Percentiles rank a stretch among this genome's conserved stretches.
These are phyloP conservation scores for Hamigera avellanea DNA, from an alignment of 495 filamentous ascomycete species.

Conservation along the genomic window DNA sequence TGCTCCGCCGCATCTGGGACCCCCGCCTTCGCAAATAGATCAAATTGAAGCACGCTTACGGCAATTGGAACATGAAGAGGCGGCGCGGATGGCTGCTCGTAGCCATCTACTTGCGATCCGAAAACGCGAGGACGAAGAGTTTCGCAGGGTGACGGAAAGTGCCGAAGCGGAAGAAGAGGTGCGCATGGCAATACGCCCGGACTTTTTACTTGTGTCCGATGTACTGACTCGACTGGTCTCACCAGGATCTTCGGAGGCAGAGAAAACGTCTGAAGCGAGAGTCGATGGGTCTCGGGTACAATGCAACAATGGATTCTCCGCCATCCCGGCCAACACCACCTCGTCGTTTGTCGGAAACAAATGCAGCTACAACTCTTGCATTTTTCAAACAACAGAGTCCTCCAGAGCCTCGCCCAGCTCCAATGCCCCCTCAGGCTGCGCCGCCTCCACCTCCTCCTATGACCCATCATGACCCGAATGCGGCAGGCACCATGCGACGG, in stretches of 20 bases:
- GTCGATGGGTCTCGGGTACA: constrained; percentile 33
- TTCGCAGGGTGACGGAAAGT: constrained; percentile 34
- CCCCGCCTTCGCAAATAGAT: constrained; percentile 23
- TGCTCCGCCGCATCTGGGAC: constrained; percentile 14
- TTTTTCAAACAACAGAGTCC: constrained; percentile 40
- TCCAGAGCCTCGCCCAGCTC: constrained; percentile 27
- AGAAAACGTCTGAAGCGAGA: constrained; percentile 35
- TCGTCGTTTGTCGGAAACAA: constrained; percentile 36
- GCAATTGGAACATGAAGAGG: constrained; percentile 38
- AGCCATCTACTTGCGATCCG: constrained; percentile 31
- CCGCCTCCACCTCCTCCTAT: constrained; percentile 15
- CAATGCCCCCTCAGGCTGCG: constrained; percentile 4
- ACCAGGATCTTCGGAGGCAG: constrained; percentile 34
- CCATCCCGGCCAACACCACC: constrained; percentile 31
- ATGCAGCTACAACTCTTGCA: constrained; percentile 38
- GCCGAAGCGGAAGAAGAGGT: constrained; percentile 39
- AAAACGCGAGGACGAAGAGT: constrained; percentile 38
- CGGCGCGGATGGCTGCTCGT: constrained; percentile 30
- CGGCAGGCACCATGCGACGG: constrained; percentile 24
- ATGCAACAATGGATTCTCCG: constrained; percentile 28
- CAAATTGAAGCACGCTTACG: constrained; percentile 34
- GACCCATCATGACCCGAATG: constrained; percentile 19
- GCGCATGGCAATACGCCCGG: constrained; percentile 2
- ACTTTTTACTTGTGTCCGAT: too few species aligned
- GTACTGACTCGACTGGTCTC: too few species aligned